Evolutionary conservation across 495 filamentous ascomycete genomes (phyloP).

Genomic region (Astrothelium macrocarpum): DNA sequence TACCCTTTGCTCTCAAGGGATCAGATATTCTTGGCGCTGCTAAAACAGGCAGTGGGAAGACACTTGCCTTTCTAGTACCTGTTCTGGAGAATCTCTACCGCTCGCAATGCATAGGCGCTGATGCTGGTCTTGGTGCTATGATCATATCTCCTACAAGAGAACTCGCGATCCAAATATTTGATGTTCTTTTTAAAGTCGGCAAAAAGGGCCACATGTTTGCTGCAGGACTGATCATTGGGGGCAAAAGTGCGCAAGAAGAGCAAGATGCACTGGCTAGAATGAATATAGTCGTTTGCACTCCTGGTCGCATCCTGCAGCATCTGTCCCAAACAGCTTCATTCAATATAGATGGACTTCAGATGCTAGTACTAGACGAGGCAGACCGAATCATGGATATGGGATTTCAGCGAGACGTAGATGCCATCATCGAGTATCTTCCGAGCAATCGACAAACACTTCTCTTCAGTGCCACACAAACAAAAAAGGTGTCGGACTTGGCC

Average conservation of each 20-base stretch:
- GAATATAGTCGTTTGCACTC: constrained; percentile 97
- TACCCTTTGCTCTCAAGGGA: constrained; percentile 77
- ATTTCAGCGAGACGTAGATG: constrained; percentile 84
- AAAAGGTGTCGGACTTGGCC: constrained; percentile 83
- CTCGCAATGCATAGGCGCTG: constrained; percentile 76
- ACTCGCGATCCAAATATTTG: constrained; percentile 94
- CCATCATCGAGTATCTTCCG: constrained; percentile 86
- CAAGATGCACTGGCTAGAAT: constrained; percentile 77
- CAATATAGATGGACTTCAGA: constrained; percentile 80
- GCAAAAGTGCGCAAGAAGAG: constrained; percentile 82
- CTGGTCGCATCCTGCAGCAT: constrained; percentile 90
- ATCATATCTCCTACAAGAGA: constrained; percentile 93
- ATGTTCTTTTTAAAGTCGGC: constrained; percentile 84
- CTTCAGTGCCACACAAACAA: constrained; percentile 94
- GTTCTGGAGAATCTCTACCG: constrained; percentile 93
- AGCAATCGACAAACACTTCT: constrained; percentile 81
- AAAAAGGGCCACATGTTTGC: constrained; percentile 77
- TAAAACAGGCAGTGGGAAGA: constrained; percentile 96
- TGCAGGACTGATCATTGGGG: constrained; percentile 90
- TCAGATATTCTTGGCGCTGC: constrained; percentile 88
- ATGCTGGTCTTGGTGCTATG: constrained; percentile 77
- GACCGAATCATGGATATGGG: constrained; percentile 98
- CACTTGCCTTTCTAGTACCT: constrained; percentile 83
- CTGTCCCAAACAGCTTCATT: constrained; percentile 88
- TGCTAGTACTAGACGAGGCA: constrained; percentile 91